Percentiles rank a stretch among this genome's conserved stretches.
Evolutionary conservation across 257 asterid species (phyloP).

Genomic region (Leonotis leonurus): DNA sequence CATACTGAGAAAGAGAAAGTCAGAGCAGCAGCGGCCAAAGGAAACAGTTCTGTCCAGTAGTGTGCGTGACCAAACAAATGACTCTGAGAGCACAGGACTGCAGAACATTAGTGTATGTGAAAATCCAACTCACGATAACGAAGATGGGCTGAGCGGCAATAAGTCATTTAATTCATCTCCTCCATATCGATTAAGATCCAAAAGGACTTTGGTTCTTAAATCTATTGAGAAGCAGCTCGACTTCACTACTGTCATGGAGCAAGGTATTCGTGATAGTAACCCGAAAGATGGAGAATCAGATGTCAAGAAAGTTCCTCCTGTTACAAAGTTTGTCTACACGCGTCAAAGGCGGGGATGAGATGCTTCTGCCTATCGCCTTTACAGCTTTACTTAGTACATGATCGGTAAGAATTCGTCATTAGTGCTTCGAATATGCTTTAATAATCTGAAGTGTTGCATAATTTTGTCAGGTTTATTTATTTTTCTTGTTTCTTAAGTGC

Average conservation of each 20-base stretch:
- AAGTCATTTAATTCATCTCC: constrained; percentile 72
- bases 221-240: constrained; percentile 95
- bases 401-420: neutral
- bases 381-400: neutral
- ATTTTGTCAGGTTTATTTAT: neutral
- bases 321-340: constrained; percentile 40
- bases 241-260: constrained; percentile 40
- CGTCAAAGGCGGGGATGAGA: constrained; percentile 48
- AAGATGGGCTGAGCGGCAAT: constrained; percentile 27
- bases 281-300: constrained; percentile 33
- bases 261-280: constrained; percentile 19
- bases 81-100: constrained; percentile 28
- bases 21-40: constrained; percentile 25
- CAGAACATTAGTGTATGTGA: constrained; percentile 22
- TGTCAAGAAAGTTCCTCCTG: constrained; percentile 36
- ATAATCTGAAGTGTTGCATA: too few species aligned
- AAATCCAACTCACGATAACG: constrained; percentile 28
- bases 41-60: constrained; percentile 25
- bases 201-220: constrained; percentile 57
- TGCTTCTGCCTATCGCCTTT: neutral
- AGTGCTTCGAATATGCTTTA: neutral
- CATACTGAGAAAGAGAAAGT: constrained; percentile 70
- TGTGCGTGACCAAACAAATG: constrained; percentile 20
- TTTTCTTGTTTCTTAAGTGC: neutral
- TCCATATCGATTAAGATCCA: constrained; percentile 66